Conservation (phyloP, 1,284 basidiomycete species). For the Cystobasidium slooffiae region DNA sequence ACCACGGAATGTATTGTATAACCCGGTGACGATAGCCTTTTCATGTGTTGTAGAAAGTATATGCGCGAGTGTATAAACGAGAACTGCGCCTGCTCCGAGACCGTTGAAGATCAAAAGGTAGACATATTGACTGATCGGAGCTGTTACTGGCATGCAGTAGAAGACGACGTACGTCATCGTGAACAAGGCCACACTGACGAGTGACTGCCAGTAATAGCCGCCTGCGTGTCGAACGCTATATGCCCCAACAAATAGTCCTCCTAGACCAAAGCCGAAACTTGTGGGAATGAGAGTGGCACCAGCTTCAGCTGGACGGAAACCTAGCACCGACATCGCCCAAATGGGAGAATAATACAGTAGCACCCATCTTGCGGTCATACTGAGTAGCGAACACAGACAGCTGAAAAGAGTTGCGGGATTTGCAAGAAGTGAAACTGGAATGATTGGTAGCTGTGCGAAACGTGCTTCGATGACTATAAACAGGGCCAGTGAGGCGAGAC, state of each 20-base stretch:
- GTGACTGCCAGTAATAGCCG: slow-evolving; percentile 40
- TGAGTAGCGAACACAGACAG: slow-evolving; percentile 29
- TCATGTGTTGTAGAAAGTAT: slow-evolving; percentile 32
- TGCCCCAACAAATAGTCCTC: slow-evolving; percentile 29
- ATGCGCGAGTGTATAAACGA: slow-evolving; percentile 36
- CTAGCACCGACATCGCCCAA: slow-evolving; percentile 42
- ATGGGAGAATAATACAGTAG: slow-evolving; percentile 42
- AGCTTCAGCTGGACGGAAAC: slow-evolving; percentile 30
- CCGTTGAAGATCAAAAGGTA: slow-evolving; percentile 38
- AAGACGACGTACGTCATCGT: slow-evolving; percentile 31
- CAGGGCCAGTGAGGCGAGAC: background rate
- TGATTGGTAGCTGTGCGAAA: slow-evolving; percentile 30
- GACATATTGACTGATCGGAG: slow-evolving; percentile 12
- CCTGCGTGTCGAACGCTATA: slow-evolving; percentile 30
- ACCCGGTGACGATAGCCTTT: slow-evolving; percentile 37
- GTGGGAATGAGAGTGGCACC: slow-evolving; percentile 42
- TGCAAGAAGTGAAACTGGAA: slow-evolving; percentile 33
- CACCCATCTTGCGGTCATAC: slow-evolving; percentile 38
- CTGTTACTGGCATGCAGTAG: slow-evolving; percentile 3
- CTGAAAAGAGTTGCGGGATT: slow-evolving; percentile 29
- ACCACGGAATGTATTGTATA: slow-evolving; percentile 41
- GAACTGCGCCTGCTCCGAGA: slow-evolving; percentile 32
- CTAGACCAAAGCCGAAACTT: slow-evolving; percentile 38
- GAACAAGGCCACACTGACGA: slow-evolving; percentile 24
- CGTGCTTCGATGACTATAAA: slow-evolving; percentile 35